phyloP scores from a whole-genome alignment of 805 yeast genomes.

The Candida endomychidarum region DNA sequence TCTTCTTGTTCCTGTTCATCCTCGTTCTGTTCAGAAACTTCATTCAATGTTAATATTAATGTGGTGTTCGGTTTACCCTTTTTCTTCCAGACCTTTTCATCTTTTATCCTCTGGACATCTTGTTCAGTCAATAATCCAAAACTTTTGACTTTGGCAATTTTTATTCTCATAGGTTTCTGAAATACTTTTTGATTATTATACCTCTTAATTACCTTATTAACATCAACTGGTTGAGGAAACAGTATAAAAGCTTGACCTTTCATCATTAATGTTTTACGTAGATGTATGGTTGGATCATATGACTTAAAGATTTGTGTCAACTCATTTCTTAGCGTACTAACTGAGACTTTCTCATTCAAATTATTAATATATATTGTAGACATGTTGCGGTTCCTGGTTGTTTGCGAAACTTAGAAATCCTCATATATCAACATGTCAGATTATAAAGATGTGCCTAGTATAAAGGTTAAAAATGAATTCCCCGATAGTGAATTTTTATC shows the following conservation, averaged over 20 bases:
- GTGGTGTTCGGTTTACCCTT: conserved; percentile 10
- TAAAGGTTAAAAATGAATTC: conserved; percentile 28
- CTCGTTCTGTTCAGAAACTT: conserved; percentile 4
- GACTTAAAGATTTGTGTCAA: conserved; percentile 43
- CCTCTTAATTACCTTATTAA: conserved; percentile 40
- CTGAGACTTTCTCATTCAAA: conserved; percentile 65
- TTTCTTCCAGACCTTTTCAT: conserved; percentile 16
- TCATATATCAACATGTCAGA: conserved; percentile 1
- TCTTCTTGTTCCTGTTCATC: conserved; percentile 8
- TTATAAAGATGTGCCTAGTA: conserved; percentile 22
- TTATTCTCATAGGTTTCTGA: conserved; percentile 23
- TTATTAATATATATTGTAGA: conserved; percentile 64
- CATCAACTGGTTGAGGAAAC: conserved; percentile 37
- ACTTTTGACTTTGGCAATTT: conserved; percentile 11
- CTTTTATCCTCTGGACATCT: conserved; percentile 22
- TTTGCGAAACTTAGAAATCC: neutral
- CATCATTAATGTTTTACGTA: conserved; percentile 61
- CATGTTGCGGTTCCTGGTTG: conserved; percentile 3
- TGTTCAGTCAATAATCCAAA: conserved; percentile 19
- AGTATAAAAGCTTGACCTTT: conserved; percentile 84
- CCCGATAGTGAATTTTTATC: conserved; percentile 10
- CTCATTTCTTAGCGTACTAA: conserved; percentile 46
- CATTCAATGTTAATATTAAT: conserved; percentile 10
- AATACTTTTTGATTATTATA: conserved; percentile 43
- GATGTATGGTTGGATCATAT: conserved; percentile 42